Evolutionary conservation across 768 basidiomycete species (phyloP).

Genomic region (Phaeolepiota aurea): DNA sequence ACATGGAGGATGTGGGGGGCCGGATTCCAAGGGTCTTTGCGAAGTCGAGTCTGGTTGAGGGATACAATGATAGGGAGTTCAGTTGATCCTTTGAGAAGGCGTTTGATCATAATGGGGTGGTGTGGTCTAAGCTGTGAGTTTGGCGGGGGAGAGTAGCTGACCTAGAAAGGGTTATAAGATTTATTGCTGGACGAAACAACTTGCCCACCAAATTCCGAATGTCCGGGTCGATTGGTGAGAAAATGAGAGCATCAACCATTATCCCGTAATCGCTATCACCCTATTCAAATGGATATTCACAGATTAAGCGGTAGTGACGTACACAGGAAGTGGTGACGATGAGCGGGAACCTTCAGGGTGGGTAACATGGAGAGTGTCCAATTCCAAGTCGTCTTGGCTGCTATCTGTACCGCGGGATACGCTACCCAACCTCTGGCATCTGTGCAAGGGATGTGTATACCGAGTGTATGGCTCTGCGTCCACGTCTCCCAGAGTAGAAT

Average conservation of each 20-base stretch:
- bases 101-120: conserved; percentile 32
- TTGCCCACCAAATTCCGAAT: not conserved
- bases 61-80: conserved; percentile 33
- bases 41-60: conserved; percentile 33
- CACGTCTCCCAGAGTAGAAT: conserved; percentile 23
- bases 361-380: too few species aligned
- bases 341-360: too few species aligned
- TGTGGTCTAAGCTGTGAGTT: conserved; percentile 13
- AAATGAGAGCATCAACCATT: not conserved
- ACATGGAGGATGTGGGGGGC: conserved; percentile 36
- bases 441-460: conserved; percentile 27
- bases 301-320: not conserved
- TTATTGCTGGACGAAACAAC: conserved; percentile 5
- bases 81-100: conserved; percentile 21
- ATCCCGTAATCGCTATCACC: not conserved
- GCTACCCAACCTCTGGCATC: conserved; percentile 20
- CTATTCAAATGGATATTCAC: not conserved
- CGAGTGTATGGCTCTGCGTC: conserved; percentile 7
- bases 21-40: conserved; percentile 49
- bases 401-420: conserved; percentile 9
- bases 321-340: not conserved
- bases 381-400: not conserved
- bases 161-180: conserved; percentile 16
- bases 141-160: conserved; percentile 10
- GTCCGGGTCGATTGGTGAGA: not conserved